Base-by-base conservation (phyloP, 2,329 filamentous ascomycete species). In the Apiospora koreana region DNA sequence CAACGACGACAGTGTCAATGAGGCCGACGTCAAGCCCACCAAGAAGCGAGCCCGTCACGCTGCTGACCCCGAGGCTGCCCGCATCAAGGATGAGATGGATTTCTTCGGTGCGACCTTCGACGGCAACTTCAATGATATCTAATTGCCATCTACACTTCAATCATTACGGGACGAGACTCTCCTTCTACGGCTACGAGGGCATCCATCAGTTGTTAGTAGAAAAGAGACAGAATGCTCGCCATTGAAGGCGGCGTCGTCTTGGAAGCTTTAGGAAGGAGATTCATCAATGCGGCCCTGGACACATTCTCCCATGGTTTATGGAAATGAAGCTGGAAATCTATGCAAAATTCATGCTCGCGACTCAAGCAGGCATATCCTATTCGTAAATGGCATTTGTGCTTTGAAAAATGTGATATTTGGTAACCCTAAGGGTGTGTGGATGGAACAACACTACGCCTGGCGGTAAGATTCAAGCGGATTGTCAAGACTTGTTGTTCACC, bases 11-110 rank as follows among this genome's bases (percentile, higher is more conserved):
- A 9, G 43, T 18, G n/a, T 7, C 45, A 48, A n/a, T n/a, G 21
- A 48, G n/a, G 45, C 8, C 23, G 45, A 48, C n/a, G n/a, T 12
- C 4, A 23, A 7, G 5, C 2, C 9, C 8, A n/a, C 8, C n/a
- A 23, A 23, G 21, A 48, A 75, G 62, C 75, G 70, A 43, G 72
- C 73, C 10, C n/a, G 45, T 16, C 41, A 12, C 41, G 12, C 41
- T 16, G 14, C 1, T 43, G 14, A 2, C 41, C 41, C 41, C 12
- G 12, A 43, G 41, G 12, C 8, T 16, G 41, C 12, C 41, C 14
- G 1, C 2, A 3, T 12, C 14, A 16, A 43, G 41, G 14, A 16
- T 3, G 41, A 43, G 8, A 12, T 2, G 8, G 35, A 8, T 4
- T 4, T 35, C 8, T 35, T 35, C 35, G 35, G 35, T n/a, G n/a